These are phyloP conservation scores for Epichloe hybrida DNA, from an alignment of 2,329 filamentous ascomycete genomes.

Conservation along the genomic window DNA sequence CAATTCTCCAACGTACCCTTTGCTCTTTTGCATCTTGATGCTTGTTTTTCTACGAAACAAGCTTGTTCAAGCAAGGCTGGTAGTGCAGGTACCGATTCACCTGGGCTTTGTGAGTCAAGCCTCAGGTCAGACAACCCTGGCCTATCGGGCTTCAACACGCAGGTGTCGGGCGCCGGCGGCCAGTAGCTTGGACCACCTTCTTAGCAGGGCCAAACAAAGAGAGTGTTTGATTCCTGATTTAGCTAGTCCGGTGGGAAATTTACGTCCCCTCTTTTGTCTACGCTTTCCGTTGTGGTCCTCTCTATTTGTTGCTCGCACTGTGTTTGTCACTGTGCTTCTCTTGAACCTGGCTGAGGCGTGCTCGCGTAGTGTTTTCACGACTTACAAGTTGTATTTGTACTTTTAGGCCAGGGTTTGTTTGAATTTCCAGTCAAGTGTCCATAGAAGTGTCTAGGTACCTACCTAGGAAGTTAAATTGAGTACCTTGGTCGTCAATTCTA, in stretches of 20 bases:
- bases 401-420: neutral
- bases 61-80: constrained; percentile 3
- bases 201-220: neutral
- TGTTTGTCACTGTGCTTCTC: neutral
- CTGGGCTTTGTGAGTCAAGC: neutral
- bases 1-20: neutral
- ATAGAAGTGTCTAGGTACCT: neutral
- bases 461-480: neutral
- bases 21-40: neutral
- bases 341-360: too few relatives aligned
- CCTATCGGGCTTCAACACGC: constrained; percentile 4
- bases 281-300: neutral
- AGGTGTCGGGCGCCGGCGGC: constrained; percentile 2
- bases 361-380: neutral
- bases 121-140: neutral
- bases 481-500: too few relatives aligned
- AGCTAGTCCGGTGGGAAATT: too few relatives aligned
- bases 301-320: neutral
- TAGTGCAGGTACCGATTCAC: too few relatives aligned
- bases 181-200: neutral
- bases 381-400: neutral
- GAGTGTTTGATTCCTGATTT: neutral
- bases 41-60: neutral
- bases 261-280: neutral
- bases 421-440: too few relatives aligned